Percentiles rank a stretch among this genome's conserved stretches.
Conservation (phyloP, 306 rosid species). For the Astragalus glycyphyllos region DNA sequence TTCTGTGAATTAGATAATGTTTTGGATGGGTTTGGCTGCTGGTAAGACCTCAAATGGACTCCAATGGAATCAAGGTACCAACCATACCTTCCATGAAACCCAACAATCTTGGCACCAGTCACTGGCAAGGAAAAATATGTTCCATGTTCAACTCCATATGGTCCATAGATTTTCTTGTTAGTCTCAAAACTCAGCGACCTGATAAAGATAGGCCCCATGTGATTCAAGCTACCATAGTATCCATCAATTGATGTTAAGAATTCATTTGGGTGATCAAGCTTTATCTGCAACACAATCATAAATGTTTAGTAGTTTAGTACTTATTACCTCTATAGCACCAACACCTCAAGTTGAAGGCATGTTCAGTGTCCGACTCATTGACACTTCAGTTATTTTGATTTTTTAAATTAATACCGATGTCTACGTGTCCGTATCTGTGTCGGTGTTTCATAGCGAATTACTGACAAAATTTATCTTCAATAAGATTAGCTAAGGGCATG, state of each 20-base stretch:
- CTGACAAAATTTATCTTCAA: constrained; percentile 4
- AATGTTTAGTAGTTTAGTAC: not conserved
- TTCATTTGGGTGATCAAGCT: constrained; percentile 72
- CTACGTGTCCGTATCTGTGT: no score
- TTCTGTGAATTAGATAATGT: constrained; percentile 48
- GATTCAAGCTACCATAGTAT: constrained; percentile 60
- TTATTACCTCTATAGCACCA: not conserved
- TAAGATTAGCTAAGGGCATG: not conserved
- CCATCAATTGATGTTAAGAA: constrained; percentile 68
- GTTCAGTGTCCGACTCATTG: no score
- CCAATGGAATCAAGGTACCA: constrained; percentile 89
- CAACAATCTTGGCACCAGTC: constrained; percentile 74
- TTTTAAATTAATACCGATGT: no score
- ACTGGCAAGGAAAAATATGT: constrained; percentile 64
- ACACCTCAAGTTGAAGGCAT: no score
- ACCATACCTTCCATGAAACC: constrained; percentile 81
- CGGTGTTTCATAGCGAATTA: not conserved
- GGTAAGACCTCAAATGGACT: constrained; percentile 63
- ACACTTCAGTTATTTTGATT: no score
- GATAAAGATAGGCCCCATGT: constrained; percentile 50
- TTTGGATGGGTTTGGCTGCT: constrained; percentile 50
- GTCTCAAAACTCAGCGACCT: constrained; percentile 67
- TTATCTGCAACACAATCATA: constrained; percentile 55
- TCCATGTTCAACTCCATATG: constrained; percentile 68
- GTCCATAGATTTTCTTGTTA: constrained; percentile 67